These are phyloP conservation scores for Malassezia cuniculi DNA, from an alignment of 1,284 basidiomycete species.

Conservation along the genomic window DNA sequence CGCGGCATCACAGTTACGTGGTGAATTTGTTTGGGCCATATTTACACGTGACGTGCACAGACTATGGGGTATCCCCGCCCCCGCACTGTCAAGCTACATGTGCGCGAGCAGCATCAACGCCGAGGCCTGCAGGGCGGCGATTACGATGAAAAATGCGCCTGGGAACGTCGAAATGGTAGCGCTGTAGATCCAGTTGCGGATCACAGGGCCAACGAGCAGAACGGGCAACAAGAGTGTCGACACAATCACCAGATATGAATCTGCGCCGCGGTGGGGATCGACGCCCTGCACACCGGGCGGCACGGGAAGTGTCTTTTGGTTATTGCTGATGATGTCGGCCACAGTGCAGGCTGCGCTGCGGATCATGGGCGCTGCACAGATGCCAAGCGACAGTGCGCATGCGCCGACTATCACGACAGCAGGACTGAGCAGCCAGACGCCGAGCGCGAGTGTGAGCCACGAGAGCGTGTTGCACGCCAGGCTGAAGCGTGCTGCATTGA, in stretches of 20 bases:
- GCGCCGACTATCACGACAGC: conserved; percentile 7
- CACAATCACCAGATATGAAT: conserved; percentile 12
- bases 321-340: conserved; percentile 7
- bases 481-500: conserved; percentile 2
- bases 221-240: conserved; percentile 10
- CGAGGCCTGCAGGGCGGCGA: conserved; percentile 2
- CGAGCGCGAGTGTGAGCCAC: conserved; percentile 5
- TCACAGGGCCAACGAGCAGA: conserved; percentile 3
- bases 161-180: conserved; percentile 6
- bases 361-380: conserved; percentile 5
- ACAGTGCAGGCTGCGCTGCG: conserved; percentile 13
- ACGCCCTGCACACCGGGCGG: not conserved
- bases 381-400: conserved; percentile 1
- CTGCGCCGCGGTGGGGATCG: conserved; percentile 4
- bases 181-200: conserved; percentile 10
- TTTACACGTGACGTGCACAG: not conserved
- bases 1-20: not conserved
- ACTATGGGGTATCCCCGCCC: too few relatives aligned
- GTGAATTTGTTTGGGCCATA: not conserved
- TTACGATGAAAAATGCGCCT: conserved; percentile 8
- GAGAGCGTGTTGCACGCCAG: conserved; percentile 3
- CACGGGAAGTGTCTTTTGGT: not conserved
- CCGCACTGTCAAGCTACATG: conserved; percentile 5
- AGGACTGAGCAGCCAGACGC: not conserved
- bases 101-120: conserved; percentile 1